Conservation (phyloP, 1,284 basidiomycete species). For the Heterobasidion irregulare region DNA sequence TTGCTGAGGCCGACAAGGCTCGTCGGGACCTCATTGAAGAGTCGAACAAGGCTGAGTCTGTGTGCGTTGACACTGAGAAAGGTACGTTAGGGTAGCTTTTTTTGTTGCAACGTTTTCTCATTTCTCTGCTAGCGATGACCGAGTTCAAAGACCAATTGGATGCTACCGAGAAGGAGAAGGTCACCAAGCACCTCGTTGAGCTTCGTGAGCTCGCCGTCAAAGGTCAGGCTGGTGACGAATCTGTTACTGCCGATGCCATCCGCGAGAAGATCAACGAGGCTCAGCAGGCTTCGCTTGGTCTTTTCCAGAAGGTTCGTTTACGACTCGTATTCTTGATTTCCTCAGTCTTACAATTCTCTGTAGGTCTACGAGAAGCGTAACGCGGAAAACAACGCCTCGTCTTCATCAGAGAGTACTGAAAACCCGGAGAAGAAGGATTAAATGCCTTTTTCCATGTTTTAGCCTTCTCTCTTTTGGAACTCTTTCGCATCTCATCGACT, state of each 20-base stretch:
- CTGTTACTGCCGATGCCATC: conserved; percentile 80
- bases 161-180: conserved; percentile 88
- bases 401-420: conserved; percentile 37
- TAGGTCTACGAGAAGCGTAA: conserved; percentile 83
- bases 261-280: conserved; percentile 92
- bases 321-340: background rate
- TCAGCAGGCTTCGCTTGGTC: conserved; percentile 92
- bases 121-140: conserved; percentile 58
- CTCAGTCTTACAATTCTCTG: background rate
- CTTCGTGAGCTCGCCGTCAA: conserved; percentile 87
- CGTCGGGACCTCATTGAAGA: conserved; percentile 91
- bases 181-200: conserved; percentile 79
- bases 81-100: conserved; percentile 30
- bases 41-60: conserved; percentile 94
- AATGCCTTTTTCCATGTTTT: conserved; percentile 12
- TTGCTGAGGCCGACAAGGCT: conserved; percentile 86
- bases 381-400: conserved; percentile 50
- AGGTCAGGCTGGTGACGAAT: conserved; percentile 82
- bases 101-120: too few relatives aligned
- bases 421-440: conserved; percentile 71
- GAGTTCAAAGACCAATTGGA: conserved; percentile 99
- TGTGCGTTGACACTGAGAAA: conserved; percentile 95
- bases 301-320: conserved; percentile 87
- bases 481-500: background rate
- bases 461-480: background rate